Evolutionary conservation across 306 rosid genomes (phyloP), one percentile per base, ranked within the genome.

Genomic region (Geum urbanum): DNA sequence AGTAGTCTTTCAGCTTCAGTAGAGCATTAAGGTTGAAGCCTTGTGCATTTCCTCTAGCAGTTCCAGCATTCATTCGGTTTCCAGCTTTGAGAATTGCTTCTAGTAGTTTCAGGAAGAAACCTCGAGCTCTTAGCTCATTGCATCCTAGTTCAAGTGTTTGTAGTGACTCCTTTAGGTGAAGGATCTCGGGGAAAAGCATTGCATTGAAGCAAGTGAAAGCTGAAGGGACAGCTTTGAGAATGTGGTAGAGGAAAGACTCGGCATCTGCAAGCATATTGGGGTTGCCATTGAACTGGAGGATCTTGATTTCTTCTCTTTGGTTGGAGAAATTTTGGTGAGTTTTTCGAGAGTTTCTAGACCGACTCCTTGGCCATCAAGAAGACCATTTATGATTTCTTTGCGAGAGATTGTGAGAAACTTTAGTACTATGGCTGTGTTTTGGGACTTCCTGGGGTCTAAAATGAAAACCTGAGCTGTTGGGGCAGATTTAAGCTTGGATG

Each of bases 71-170:
- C 98, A 94, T 82, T 45, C 86, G 69, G 65, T 90, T 90, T 50
- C 97, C 91, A 4, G 98, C 87, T 78, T 87, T 94, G 80, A 94
- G 92, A 77, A 91, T 86, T 40, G 95, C 97, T 72, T 94, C 97
- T 0, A 94, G 87, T 18, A 94, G 92, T 73, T 85, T 94, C 41
- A 86, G 71, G 67, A 94, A 86, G 8, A 94, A 74, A 7, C 85
- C 85, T 9, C 86, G 80, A 43, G 74, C 59, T 51, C 83, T 81
- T 4, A 88, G 88, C 74, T 88, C 97, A 75, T 84, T 81, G 76
- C 98, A 91, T 18, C 87, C 91, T 56, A 59, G 51, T 70, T 86
- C 86, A 59, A 92, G 83, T 69, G 90, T 76, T 53, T 83, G 88
- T 41, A 87, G 65, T n/a, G 77, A 51, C 66, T 88, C 86, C 78